Conservation (phyloP, 73 alveolate genomes). For the Blepharisma stoltei region DNA sequence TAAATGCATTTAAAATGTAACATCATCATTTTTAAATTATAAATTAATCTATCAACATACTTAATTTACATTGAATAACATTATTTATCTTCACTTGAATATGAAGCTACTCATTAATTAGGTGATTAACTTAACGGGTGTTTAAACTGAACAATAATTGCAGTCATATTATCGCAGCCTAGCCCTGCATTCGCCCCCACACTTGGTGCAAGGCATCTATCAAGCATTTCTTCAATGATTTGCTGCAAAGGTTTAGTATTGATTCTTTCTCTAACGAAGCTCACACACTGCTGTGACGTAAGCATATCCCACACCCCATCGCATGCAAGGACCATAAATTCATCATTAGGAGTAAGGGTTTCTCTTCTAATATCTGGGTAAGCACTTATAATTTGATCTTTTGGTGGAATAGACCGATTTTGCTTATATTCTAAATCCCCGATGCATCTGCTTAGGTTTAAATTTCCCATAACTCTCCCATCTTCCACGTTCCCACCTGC, state of each 20-base stretch:
- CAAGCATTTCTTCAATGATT: slow-evolving; percentile 66
- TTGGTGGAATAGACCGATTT: slow-evolving; percentile 73
- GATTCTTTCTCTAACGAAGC: slow-evolving; percentile 28
- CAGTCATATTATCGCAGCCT: slow-evolving; percentile 88
- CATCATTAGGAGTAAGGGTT: slow-evolving; percentile 54
- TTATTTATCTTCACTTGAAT: too few species aligned
- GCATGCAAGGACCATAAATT: slow-evolving; percentile 50
- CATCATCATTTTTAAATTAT: too few species aligned
- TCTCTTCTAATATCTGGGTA: slow-evolving; percentile 72
- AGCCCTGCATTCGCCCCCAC: slow-evolving; percentile 57
- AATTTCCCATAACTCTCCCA: slow-evolving; percentile 72
- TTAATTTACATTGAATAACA: too few species aligned
- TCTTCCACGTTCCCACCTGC: slow-evolving; percentile 82
- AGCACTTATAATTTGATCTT: slow-evolving; percentile 85
- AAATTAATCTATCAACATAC: too few species aligned
- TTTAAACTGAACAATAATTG: slow-evolving; percentile 56
- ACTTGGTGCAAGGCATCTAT: slow-evolving; percentile 67
- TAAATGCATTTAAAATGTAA: too few species aligned
- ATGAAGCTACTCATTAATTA: too few species aligned
- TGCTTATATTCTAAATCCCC: slow-evolving; percentile 93
- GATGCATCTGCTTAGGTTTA: slow-evolving; percentile 77
- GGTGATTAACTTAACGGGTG: too few species aligned
- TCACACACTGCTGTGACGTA: slow-evolving; percentile 38
- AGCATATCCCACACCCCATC: slow-evolving; percentile 59
- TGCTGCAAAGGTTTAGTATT: slow-evolving; percentile 27